A percentile compares a stretch with the other conserved stretches of the same genome.
Conservation (phyloP, 208 protist species). For the Crithidia sp. region DNA sequence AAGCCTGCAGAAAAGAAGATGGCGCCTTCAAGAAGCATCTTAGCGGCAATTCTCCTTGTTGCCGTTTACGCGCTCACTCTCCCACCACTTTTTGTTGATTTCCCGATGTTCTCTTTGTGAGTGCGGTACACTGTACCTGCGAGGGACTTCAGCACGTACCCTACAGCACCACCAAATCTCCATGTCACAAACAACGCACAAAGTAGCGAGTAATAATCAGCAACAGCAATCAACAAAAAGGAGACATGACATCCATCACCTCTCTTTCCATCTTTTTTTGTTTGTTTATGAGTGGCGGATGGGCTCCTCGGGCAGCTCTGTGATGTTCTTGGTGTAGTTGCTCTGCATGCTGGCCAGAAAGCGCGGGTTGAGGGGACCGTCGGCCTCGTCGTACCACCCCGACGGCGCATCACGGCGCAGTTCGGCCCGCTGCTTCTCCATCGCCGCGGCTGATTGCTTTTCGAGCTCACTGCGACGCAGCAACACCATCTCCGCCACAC, state of each 20-base stretch:
- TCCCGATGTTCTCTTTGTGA: too few relatives aligned
- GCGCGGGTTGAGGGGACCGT: slow-evolving; percentile 84
- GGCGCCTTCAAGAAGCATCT: background rate
- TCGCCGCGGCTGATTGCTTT: slow-evolving; percentile 47
- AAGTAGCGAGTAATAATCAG: too few relatives aligned
- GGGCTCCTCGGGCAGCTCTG: slow-evolving; percentile 64
- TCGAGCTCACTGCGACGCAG: slow-evolving; percentile 81
- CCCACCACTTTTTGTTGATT: too few relatives aligned
- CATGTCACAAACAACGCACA: too few relatives aligned
- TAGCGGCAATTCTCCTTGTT: too few relatives aligned
- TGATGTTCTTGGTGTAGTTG: slow-evolving; percentile 76
- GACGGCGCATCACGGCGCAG: slow-evolving; percentile 53
- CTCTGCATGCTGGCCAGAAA: slow-evolving; percentile 79
- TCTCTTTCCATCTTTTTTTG: too few relatives aligned
- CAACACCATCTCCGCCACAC: slow-evolving; percentile 87
- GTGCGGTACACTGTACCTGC: too few relatives aligned
- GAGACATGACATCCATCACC: too few relatives aligned
- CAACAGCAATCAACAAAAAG: too few relatives aligned
- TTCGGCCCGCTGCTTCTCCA: slow-evolving; percentile 47
- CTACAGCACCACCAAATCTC: too few relatives aligned
- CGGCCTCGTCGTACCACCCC: slow-evolving; percentile 82
- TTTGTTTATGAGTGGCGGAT: background rate
- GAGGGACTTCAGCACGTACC: too few relatives aligned
- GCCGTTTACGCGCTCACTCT: too few relatives aligned
- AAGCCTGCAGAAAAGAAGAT: background rate